phyloP scores from a whole-genome alignment of 139 green algal species.

The Astrephomene gubernaculifera region DNA sequence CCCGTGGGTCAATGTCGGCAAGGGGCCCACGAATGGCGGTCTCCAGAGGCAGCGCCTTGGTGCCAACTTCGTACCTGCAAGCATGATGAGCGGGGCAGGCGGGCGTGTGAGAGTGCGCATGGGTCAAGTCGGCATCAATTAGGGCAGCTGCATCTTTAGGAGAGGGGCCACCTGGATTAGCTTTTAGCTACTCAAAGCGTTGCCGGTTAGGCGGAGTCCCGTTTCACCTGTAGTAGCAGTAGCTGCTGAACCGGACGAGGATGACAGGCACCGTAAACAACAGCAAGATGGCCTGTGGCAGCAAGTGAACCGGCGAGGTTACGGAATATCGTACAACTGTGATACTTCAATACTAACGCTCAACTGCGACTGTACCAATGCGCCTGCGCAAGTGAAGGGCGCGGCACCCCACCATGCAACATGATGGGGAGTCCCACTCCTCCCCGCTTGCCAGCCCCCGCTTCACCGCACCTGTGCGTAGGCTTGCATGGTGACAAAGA shows the following conservation, averaged over 20 bases:
- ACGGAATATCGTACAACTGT: too few relatives aligned
- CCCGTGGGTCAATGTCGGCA: conserved; percentile 41
- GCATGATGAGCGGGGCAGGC: not conserved
- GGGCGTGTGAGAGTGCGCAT: too few relatives aligned
- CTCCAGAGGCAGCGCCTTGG: conserved; percentile 55
- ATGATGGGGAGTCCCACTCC: not conserved
- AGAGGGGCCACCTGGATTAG: too few relatives aligned
- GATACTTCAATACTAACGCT: too few relatives aligned
- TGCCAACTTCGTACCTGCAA: conserved; percentile 3
- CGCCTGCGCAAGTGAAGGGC: too few relatives aligned
- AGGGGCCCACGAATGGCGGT: conserved; percentile 28
- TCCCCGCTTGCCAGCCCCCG: not conserved
- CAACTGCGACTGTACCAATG: too few relatives aligned
- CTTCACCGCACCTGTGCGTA: conserved; percentile 58
- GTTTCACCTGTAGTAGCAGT: conserved; percentile 45
- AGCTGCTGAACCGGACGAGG: conserved; percentile 76
- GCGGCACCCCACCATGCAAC: too few relatives aligned
- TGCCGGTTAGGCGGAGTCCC: too few relatives aligned
- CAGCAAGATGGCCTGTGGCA: conserved; percentile 64
- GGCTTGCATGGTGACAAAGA: conserved; percentile 73
- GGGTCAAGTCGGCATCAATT: too few relatives aligned
- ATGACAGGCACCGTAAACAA: conserved; percentile 73
- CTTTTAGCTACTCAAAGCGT: too few relatives aligned
- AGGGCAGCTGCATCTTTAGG: too few relatives aligned
- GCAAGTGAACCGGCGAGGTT: not conserved